Conservation (phyloP, 305 asterid genomes). For the Solanum chacoense region DNA sequence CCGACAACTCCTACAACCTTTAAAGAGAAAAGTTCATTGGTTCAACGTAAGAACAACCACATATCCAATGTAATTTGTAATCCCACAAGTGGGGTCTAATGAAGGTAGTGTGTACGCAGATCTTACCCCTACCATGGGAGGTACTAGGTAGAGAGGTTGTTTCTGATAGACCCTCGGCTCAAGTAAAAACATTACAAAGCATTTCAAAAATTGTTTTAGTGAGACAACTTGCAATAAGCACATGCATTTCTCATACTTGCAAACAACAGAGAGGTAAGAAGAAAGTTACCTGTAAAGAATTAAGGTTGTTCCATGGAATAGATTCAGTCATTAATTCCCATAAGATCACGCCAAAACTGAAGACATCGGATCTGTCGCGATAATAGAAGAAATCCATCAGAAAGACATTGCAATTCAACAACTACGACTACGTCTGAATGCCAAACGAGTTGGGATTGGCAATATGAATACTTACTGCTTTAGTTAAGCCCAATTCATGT, state of each 20-base stretch:
- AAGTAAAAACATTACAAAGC: neutral
- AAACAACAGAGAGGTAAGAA: neutral
- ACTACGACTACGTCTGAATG: neutral
- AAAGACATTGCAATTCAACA: neutral
- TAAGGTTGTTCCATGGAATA: constrained; percentile 59
- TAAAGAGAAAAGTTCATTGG: neutral
- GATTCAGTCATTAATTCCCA: constrained; percentile 67
- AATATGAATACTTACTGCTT: neutral
- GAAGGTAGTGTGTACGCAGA: neutral
- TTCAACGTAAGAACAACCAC: neutral
- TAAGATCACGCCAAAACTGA: constrained; percentile 58
- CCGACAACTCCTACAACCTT: constrained; percentile 76
- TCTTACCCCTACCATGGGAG: constrained; percentile 19
- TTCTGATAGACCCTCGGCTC: neutral
- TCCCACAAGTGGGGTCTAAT: neutral
- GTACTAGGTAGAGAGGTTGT: neutral
- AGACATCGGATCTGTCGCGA: constrained; percentile 53
- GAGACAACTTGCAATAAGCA: neutral
- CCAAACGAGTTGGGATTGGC: neutral
- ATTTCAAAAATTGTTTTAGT: neutral
- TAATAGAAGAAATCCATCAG: neutral
- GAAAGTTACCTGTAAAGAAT: constrained; percentile 44
- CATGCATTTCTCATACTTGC: neutral
- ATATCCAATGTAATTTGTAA: neutral
- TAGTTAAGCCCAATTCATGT: neutral